Base-by-base conservation (phyloP, 2,329 filamentous ascomycete genomes). In the Niveomyces coronatus region DNA sequence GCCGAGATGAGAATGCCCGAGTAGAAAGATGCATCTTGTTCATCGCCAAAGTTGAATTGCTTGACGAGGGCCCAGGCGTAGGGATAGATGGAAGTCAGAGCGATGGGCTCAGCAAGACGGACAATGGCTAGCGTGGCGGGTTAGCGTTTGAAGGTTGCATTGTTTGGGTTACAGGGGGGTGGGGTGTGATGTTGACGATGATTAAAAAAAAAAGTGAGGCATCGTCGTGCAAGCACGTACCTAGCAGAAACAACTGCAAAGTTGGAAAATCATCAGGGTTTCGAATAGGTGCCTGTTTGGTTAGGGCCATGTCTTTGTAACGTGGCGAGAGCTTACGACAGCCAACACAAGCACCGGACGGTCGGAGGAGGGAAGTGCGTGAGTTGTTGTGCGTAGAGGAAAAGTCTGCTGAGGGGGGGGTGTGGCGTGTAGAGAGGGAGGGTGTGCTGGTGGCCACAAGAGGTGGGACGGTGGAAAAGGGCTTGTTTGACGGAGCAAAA, bases 21-120 rank as follows among this genome's bases (percentile, higher is more conserved):
- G 61, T 93, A 94, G 63, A 85, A 89, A 26, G 79, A 93, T 44
- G 85, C 84, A 75, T 88, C 76, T 61, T 74, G 66, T 48, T 78
- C 74, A 49, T 75, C 71, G 45, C 81, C 83, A 49, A 88, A 70
- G 28, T 84, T 54, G 59, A 86, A 86, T 49, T 77, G 70, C 60
- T 84, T 84, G 48, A 89, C 79, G 49, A 89, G 77, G 43, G 82
- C 74, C 82, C 83, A 93, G 43, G 85, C 85, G 60, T 94, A 95
- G 15, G 88, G 88, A 52, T 89, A 93, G 60, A 94, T 91, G 53
- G 85, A 91, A 2, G 87, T 94, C 46, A 95, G 74, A 35, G 88
- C 87, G 50, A 95, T 89, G 16, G 88, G 88, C 61, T 95, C 88
- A 37, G 87, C 85, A 48, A 95, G 76, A 45, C 88, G 85, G 55